Conservation (phyloP, 2,329 filamentous ascomycete genomes). For the Clathrospora elynae region DNA sequence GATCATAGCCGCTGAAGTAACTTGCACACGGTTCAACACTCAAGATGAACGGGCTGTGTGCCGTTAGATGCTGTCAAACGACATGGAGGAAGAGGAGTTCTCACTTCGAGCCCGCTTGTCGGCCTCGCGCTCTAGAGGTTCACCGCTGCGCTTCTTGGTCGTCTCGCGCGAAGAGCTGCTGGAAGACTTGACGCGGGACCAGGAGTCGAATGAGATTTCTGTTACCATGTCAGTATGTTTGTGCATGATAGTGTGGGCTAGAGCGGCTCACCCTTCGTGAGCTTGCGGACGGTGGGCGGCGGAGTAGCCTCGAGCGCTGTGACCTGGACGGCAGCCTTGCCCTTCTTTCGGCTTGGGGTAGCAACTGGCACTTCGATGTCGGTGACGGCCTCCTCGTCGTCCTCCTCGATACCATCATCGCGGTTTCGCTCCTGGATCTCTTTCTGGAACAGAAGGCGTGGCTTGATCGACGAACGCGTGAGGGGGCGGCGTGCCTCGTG, state of each 20-base stretch:
- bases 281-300: conserved; percentile 65
- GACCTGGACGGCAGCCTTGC: conserved; percentile 59
- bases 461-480: conserved; percentile 72
- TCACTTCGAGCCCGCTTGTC: conserved; percentile 45
- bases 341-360: conserved; percentile 37
- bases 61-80: conserved; percentile 35
- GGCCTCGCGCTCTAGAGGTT: conserved; percentile 32
- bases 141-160: conserved; percentile 46
- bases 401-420: conserved; percentile 49
- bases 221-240: conserved; percentile 5
- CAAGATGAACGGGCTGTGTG: conserved; percentile 25
- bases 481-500: conserved; percentile 55
- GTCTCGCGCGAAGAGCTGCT: conserved; percentile 47
- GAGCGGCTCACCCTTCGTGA: conserved; percentile 60
- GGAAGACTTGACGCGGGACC: conserved; percentile 67
- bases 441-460: conserved; percentile 71
- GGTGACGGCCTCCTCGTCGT: conserved; percentile 64
- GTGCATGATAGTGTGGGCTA: conserved; percentile 2
- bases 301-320: conserved; percentile 49
- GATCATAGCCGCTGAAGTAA: background rate
- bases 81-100: conserved; percentile 33
- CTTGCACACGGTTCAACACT: conserved; percentile 5
- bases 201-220: conserved; percentile 63
- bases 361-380: conserved; percentile 54
- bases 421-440: conserved; percentile 53